A percentile compares a stretch with the other conserved stretches of the same genome.
These are phyloP conservation scores for Rhododendron ovatum DNA, from an alignment of 148 eudicot genomes.

Conservation along the genomic window DNA sequence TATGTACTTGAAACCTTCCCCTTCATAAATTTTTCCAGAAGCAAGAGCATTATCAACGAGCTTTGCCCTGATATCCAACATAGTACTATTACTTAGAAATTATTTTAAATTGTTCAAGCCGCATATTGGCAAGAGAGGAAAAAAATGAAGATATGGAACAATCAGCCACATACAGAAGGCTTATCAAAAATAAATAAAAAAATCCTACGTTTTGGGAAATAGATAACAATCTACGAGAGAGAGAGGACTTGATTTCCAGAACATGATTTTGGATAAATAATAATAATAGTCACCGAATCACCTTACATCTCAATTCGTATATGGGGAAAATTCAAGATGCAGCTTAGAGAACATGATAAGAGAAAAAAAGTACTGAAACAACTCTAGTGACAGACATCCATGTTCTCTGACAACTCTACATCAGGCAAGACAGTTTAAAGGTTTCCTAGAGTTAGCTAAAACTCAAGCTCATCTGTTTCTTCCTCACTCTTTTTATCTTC, in stretches of 20 bases:
- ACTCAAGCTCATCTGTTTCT: constrained; percentile 14
- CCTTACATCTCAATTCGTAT: background rate
- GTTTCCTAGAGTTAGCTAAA: constrained; percentile 4
- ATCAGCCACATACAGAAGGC: background rate
- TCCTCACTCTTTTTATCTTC: constrained; percentile 10
- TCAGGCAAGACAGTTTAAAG: background rate
- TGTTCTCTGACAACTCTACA: background rate
- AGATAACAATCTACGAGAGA: background rate
- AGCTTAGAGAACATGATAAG: background rate
- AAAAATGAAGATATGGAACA: background rate
- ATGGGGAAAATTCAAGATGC: background rate
- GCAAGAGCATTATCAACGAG: constrained; percentile 90
- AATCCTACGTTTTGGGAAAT: background rate
- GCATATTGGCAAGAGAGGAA: background rate
- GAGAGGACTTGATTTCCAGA: no score
- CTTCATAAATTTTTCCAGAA: constrained; percentile 80
- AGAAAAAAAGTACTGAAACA: background rate
- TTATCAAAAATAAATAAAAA: no score
- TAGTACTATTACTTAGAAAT: background rate
- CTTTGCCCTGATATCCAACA: constrained; percentile 54
- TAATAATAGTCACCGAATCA: background rate
- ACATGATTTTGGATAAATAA: background rate
- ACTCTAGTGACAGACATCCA: background rate
- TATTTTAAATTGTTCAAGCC: background rate
- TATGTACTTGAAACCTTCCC: constrained; percentile 80